phyloP scores from a whole-genome alignment of 2,329 filamentous ascomycete species.

The Colletotrichum sansevieriae region DNA sequence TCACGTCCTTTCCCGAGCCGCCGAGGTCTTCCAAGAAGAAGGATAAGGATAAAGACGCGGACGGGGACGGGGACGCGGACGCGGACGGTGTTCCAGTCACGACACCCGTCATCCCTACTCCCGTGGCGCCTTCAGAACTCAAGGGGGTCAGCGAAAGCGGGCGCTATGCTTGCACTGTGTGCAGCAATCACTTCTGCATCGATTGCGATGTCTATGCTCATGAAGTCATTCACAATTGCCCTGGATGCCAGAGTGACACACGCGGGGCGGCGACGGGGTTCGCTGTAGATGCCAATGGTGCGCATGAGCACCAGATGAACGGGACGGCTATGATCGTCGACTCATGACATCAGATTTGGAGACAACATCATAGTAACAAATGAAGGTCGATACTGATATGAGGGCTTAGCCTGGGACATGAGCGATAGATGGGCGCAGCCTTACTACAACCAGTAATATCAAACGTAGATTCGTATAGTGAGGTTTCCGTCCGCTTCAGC shows the following conservation, averaged over 20 bases:
- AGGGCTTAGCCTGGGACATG: no score
- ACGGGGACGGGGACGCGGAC: background rate
- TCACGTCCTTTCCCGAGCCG: conserved; percentile 75
- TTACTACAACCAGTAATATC: no score
- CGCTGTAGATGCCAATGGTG: conserved; percentile 48
- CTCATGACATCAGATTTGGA: conserved; percentile 37
- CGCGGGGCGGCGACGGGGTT: conserved; percentile 46
- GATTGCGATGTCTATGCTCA: conserved; percentile 98
- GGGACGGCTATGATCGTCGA: conserved; percentile 61
- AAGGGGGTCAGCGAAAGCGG: conserved; percentile 87
- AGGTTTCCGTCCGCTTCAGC: no score
- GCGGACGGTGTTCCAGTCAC: conserved; percentile 38
- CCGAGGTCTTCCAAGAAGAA: conserved; percentile 47
- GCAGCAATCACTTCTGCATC: conserved; percentile 93
- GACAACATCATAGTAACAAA: background rate
- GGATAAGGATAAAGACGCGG: conserved; percentile 39
- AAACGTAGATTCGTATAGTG: no score
- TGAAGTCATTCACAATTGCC: conserved; percentile 95
- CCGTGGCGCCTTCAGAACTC: conserved; percentile 45
- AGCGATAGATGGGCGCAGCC: no score
- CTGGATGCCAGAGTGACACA: conserved; percentile 79
- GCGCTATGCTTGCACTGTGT: conserved; percentile 90
- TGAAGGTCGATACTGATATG: no score
- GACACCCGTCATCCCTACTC: conserved; percentile 42
- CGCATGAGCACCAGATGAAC: conserved; percentile 48